Evolutionary conservation across 306 rosid species (phyloP).

Genomic region (Sophora flavescens): DNA sequence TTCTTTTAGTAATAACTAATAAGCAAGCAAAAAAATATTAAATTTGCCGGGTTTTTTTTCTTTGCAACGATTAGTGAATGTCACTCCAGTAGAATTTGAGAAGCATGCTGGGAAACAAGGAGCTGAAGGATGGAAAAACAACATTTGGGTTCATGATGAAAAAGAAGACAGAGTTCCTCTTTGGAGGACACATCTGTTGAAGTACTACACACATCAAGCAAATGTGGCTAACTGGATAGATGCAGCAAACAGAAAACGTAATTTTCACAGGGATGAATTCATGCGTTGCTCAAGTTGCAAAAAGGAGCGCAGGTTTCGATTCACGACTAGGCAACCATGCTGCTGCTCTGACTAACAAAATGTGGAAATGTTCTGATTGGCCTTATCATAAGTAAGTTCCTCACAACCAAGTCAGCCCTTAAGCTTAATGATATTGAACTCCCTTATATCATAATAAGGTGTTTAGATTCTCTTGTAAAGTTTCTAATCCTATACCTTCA

Average conservation of each 20-base stretch:
- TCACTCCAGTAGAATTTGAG: conserved; percentile 55
- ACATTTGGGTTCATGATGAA: conserved; percentile 51
- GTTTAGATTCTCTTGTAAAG: neutral
- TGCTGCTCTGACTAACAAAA: conserved; percentile 35
- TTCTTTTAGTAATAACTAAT: neutral
- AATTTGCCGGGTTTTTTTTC: neutral
- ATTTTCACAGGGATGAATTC: conserved; percentile 58
- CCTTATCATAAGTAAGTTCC: conserved; percentile 48
- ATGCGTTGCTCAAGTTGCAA: conserved; percentile 45
- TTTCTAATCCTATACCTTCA: neutral
- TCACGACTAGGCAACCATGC: conserved; percentile 39
- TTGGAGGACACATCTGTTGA: conserved; percentile 43
- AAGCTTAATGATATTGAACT: neutral
- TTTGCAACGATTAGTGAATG: conserved; percentile 29
- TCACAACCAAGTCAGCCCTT: neutral
- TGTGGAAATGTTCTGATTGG: conserved; percentile 55
- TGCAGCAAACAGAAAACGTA: conserved; percentile 23
- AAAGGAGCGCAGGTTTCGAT: conserved; percentile 58
- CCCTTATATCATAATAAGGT: neutral
- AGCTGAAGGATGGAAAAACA: conserved; percentile 50
- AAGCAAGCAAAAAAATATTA: neutral
- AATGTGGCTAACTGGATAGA: conserved; percentile 46
- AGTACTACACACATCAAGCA: conserved; percentile 52
- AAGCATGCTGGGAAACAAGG: conserved; percentile 48
- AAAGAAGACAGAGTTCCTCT: conserved; percentile 44